Evolutionary conservation across 768 basidiomycete species (phyloP), one percentile per base, ranked within the genome.

Genomic region (Boletus tylopilopsis): DNA sequence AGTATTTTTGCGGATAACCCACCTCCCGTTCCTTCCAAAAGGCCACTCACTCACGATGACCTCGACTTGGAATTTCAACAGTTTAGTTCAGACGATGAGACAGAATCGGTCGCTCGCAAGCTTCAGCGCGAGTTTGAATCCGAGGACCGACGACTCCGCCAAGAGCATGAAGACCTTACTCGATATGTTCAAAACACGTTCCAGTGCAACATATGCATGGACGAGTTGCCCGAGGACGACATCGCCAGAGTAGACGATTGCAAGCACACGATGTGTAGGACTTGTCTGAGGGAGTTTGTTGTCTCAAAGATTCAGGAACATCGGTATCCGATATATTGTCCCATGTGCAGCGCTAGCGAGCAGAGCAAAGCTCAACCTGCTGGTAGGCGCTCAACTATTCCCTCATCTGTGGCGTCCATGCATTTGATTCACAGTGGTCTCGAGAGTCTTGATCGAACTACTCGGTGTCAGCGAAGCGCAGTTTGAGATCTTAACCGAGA

Each of bases 311-410:
- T 86, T 18, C 67, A 70, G 15, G 79, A 81, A 32, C 73, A 73
- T 45, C 73, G 73, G 10, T 85, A 76, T 41, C 85, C 85, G 5
- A 77, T 87, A 25, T 58, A 76, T 12, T 87, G 85, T 62, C 85
- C 85, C 1, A 56, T 75, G 27, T 87, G 85, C 51, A 64, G 69
- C 6, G 35, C 45, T 13, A 61, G 69, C 15, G 59, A 65, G 25
- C 58, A 53, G 10, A 50, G 61, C 13, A 49, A 53, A 8, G 12
- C 29, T 12, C 56, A 61, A 15, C 68, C 68, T n/a, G 63, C 65
- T 38, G 67, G 74, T 73, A 61, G 53, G 70, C 51, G 41, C 27
- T 35, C 37, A 33, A 0, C 6, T 33, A 4, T 35, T 7, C 9
- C 16, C 6, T 24, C 5, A n/a, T 36, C 13, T 25, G 11, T 11